Base-by-base conservation (phyloP, 345 rosid genomes). In the Camelina laxa region DNA sequence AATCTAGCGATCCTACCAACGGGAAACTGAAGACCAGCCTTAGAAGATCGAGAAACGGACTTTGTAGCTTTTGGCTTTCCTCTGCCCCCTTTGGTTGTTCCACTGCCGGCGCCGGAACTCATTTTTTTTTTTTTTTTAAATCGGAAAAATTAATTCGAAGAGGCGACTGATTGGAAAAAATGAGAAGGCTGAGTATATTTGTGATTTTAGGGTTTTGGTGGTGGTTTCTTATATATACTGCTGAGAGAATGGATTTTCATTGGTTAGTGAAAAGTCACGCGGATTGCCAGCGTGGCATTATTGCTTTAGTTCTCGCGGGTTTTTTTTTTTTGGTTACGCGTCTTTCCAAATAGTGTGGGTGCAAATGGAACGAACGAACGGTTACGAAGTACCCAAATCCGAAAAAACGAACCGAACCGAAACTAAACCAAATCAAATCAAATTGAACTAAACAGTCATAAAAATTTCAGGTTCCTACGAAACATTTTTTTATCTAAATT, bases 21-120 rank as follows among this genome's bases (percentile, higher is more conserved):
- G 0, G 91, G 91, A 14, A 90, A 88, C 66, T 88, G 92, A 59
- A 91, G 83, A 8, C 93, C 93, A 14, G 92, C 93, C 55, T 88
- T 91, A 2, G 73, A 75, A 0, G 97, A 91, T 20, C 89, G 65
- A 53, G 87, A 80, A 15, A 88, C 94, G 0, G 93, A 84, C 69
- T 88, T 88, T 1, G 87, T 45, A 7, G 80, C 59, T 70, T 82
- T 85, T 6, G 88, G 76, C 72, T 80, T 85, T 72, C 90, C 82
- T 33, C 82, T 69, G 3, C 79, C 82, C 0, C 82, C 76, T 60
- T 79, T 80, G 12, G 82, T 57, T n/a, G 70, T 49, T 62, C 67
- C 78, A 24, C 50, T 72, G 7, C 76, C 70, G 1, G 5, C 70
- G 10, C 65, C 44, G 30, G 80, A 71, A 31, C 75, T 68, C 78